Percentiles rank a stretch among this genome's conserved stretches.
Evolutionary conservation across 108 stramenopile species (phyloP).

Genomic region (Phaeodactylum tricornutum): DNA sequence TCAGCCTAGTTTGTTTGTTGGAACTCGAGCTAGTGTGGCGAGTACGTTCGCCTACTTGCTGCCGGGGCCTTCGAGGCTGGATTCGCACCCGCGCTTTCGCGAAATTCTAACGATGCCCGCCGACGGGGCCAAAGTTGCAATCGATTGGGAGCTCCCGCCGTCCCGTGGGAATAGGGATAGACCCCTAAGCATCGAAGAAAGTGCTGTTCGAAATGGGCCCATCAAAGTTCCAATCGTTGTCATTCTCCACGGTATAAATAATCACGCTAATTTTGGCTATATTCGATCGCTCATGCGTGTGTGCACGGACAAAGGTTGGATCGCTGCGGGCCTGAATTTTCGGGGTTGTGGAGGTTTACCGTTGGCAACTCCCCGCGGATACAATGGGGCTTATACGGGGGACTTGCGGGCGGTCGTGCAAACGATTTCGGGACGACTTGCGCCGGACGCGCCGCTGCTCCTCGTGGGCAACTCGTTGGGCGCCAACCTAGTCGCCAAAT

Average conservation of each 20-base stretch:
- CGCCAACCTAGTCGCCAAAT: slow-evolving; percentile 76
- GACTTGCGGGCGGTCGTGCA: slow-evolving; percentile 60
- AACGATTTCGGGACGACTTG: slow-evolving; percentile 42
- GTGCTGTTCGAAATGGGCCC: slow-evolving; percentile 13
- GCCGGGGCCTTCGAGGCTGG: slow-evolving; percentile 25
- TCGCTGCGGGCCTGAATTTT: slow-evolving; percentile 70
- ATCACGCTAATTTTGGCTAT: slow-evolving; percentile 82
- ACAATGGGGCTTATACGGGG: slow-evolving; percentile 70
- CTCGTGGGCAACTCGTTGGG: slow-evolving; percentile 72
- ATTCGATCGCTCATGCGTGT: slow-evolving; percentile 64
- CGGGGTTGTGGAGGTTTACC: slow-evolving; percentile 55
- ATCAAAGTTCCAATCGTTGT: slow-evolving; percentile 36
- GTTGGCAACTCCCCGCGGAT: slow-evolving; percentile 58
- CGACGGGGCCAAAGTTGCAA: slow-evolving; percentile 57
- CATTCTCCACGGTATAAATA: slow-evolving; percentile 81
- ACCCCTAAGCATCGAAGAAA: not conserved
- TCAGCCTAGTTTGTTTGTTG: slow-evolving; percentile 64
- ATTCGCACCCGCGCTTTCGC: slow-evolving; percentile 31
- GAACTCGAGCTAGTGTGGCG: slow-evolving; percentile 53
- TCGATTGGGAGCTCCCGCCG: slow-evolving; percentile 76
- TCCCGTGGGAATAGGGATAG: not conserved
- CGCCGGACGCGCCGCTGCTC: slow-evolving; percentile 37
- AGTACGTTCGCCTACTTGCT: slow-evolving; percentile 63
- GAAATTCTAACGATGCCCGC: slow-evolving; percentile 54
- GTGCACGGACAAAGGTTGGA: slow-evolving; percentile 67